phyloP scores from a whole-genome alignment of 768 basidiomycete species.

The Boletus subparvulus region DNA sequence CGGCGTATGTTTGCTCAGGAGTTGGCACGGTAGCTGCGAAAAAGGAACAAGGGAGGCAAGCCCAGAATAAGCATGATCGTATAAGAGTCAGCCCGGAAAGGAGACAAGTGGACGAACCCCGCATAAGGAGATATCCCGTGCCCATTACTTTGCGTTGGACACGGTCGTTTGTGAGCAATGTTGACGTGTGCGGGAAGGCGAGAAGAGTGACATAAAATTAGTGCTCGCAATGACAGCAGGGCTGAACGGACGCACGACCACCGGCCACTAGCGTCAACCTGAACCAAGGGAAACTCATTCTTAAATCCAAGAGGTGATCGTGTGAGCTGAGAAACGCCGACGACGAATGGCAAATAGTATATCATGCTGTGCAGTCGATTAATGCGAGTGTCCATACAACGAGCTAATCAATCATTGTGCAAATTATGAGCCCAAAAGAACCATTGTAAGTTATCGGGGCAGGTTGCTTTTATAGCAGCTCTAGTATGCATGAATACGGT shows the following conservation, averaged over 20 bases:
- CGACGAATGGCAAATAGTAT: neutral
- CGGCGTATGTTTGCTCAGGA: slow-evolving; percentile 37
- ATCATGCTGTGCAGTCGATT: slow-evolving; percentile 20
- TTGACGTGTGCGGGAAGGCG: neutral
- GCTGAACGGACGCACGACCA: slow-evolving; percentile 42
- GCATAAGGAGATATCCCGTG: slow-evolving; percentile 59
- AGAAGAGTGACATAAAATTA: slow-evolving; percentile 4
- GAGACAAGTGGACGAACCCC: slow-evolving; percentile 40
- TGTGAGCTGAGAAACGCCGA: neutral
- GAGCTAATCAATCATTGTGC: slow-evolving; percentile 4
- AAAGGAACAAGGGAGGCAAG: neutral
- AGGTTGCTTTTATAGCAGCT: slow-evolving; percentile 8
- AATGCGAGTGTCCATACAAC: slow-evolving; percentile 8
- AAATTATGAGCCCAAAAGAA: slow-evolving; percentile 9
- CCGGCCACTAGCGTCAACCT: slow-evolving; percentile 47
- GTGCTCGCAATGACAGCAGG: neutral
- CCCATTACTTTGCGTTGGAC: slow-evolving; percentile 45
- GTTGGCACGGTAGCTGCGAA: slow-evolving; percentile 35
- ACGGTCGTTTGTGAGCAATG: neutral
- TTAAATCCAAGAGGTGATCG: neutral
- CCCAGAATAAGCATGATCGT: slow-evolving; percentile 1
- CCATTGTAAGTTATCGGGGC: slow-evolving; percentile 6
- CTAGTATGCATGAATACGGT: slow-evolving; percentile 6
- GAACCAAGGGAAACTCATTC: slow-evolving; percentile 58
- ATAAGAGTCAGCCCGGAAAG: slow-evolving; percentile 6